Evolutionary conservation across 495 filamentous ascomycete species (phyloP), one percentile per base, ranked within the genome.

Genomic region (Patellaria atrata): DNA sequence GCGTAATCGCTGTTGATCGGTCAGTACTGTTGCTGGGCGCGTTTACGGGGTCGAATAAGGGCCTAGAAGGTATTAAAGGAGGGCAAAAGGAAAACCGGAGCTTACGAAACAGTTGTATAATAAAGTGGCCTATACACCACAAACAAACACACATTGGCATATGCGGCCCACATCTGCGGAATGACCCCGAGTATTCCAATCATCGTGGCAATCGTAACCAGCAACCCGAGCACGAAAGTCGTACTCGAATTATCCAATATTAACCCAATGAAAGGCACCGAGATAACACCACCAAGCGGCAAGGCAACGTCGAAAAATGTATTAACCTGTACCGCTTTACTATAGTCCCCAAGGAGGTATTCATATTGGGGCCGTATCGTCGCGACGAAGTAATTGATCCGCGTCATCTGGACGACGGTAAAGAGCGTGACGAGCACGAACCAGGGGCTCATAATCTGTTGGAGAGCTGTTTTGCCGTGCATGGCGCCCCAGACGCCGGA

Each of bases 331-430:
- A 70, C 62, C 0, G 86, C 80, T 26, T 65, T 62, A 0, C 52
- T 48, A 31, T 58, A 57, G 6, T 66, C 67, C 16, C 55, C 56
- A n/a, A 97, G 68, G 7, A 97, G 65, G 48, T 73, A 74, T 24
- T 72, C 68, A 58, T 94, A 94, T 53, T 97, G 89, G 5, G 74
- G 64, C 13, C 77, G 73, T 40, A 97, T 73, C 2, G 89, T 89
- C 1, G 89, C 85, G 20, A 97, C 82, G 48, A 97, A 97, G 65
- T 84, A 97, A 60, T 96, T 96, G 55, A 94, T 94, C 12, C 87
- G 73, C 0, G 79, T 82, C 86, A 92, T 94, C 55, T 89, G 83
- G 13, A 92, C 56, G 15, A 89, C 67, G 0, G 89, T 94, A 57
- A 94, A 94, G 2, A 82, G 47, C 5, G 81, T 75, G 41, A 94